A percentile compares a stretch with the other conserved stretches of the same genome.
These are phyloP conservation scores for Paecilomyces niveus DNA, from an alignment of 2,329 filamentous ascomycete species.

Conservation along the genomic window DNA sequence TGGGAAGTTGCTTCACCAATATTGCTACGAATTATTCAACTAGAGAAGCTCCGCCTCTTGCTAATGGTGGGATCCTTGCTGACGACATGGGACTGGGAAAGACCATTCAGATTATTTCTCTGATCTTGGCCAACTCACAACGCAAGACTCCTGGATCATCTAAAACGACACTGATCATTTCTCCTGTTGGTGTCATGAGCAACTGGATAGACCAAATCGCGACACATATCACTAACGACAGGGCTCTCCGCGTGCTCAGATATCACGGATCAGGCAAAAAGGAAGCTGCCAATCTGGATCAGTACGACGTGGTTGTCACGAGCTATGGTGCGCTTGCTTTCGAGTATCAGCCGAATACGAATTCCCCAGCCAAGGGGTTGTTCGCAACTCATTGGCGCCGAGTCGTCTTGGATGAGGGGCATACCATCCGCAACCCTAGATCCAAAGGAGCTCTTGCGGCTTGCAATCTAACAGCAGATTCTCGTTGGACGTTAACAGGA, in stretches of 20 bases:
- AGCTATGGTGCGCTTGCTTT: conserved; percentile 71
- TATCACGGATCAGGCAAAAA: conserved; percentile 64
- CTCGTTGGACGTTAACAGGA: conserved; percentile 72
- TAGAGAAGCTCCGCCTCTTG: conserved; percentile 51
- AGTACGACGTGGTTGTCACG: conserved; percentile 72
- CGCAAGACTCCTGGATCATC: conserved; percentile 38
- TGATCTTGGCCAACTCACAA: conserved; percentile 56
- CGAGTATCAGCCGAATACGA: conserved; percentile 51
- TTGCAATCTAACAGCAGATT: conserved; percentile 58
- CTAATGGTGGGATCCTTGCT: conserved; percentile 76
- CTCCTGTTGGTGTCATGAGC: conserved; percentile 79
- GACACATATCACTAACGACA: conserved; percentile 60
- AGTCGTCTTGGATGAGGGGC: conserved; percentile 76
- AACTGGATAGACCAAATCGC: conserved; percentile 80
- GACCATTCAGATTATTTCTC: conserved; percentile 75
- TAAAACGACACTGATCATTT: conserved; percentile 68
- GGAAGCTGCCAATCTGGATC: conserved; percentile 51
- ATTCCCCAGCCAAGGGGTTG: conserved; percentile 42
- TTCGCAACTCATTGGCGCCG: conserved; percentile 68
- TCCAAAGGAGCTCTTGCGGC: conserved; percentile 67
- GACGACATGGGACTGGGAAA: conserved; percentile 94
- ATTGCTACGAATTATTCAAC: conserved; percentile 65
- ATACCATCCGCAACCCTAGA: conserved; percentile 69
- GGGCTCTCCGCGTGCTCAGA: conserved; percentile 59
- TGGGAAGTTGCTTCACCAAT: conserved; percentile 51